Conservation (phyloP, 495 filamentous ascomycete genomes). For the Barbatosphaeria neglecta region DNA sequence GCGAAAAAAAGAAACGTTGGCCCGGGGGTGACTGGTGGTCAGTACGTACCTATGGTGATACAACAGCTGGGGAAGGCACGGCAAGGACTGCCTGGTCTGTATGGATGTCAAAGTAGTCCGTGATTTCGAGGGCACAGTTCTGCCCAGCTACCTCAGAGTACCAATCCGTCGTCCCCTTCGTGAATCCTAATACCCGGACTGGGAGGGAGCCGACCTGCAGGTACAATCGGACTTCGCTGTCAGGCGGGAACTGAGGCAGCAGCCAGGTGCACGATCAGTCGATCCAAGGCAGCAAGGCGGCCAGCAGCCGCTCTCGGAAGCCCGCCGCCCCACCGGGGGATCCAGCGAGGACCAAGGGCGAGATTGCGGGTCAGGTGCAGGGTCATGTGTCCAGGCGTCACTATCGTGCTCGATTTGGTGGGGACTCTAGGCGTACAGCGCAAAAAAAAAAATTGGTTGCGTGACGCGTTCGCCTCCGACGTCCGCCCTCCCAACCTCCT, state of each 20-base stretch:
- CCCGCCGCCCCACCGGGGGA: neutral
- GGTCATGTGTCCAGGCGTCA: neutral
- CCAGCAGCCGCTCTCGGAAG: neutral
- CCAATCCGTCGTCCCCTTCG: no score
- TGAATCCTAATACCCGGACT: no score
- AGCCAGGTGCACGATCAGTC: no score
- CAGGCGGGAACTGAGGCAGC: neutral
- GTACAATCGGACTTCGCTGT: neutral
- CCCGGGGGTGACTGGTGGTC: no score
- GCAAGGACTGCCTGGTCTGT: no score
- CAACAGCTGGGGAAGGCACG: no score
- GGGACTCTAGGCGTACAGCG: neutral
- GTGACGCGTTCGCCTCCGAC: neutral
- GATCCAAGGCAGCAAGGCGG: neutral
- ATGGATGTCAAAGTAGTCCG: no score
- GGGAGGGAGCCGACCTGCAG: no score
- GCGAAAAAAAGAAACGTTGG: no score
- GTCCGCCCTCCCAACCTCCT: neutral
- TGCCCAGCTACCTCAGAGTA: no score
- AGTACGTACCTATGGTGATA: no score
- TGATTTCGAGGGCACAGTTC: no score
- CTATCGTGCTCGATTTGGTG: neutral
- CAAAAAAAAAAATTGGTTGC: neutral
- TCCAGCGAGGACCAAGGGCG: neutral
- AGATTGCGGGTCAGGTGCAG: neutral